Evolutionary conservation across 441 rosid species (phyloP).

Genomic region (Croton laevigatus): DNA sequence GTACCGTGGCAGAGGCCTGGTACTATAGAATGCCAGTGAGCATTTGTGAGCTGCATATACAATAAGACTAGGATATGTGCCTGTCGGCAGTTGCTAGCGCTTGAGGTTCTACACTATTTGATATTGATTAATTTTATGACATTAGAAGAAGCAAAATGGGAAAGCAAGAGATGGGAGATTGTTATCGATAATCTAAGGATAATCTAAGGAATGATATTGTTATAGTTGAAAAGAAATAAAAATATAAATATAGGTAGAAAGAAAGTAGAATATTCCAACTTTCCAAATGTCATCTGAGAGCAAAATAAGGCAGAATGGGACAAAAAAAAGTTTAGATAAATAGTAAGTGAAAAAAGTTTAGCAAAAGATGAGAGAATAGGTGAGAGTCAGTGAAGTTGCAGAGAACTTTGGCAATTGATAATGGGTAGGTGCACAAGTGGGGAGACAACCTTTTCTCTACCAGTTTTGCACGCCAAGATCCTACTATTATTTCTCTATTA

Average conservation of each 20-base stretch:
- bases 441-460: constrained; percentile 13
- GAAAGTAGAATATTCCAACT: constrained; percentile 3
- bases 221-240: background rate
- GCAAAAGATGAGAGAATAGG: constrained; percentile 14
- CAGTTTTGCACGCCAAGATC: constrained; percentile 32
- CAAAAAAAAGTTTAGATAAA: background rate
- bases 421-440: constrained; percentile 19
- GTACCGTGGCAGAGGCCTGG: no score
- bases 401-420: constrained; percentile 5
- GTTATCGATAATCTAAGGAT: background rate
- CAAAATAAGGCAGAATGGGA: background rate
- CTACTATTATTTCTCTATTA: background rate
- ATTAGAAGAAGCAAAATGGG: background rate
- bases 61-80: no score
- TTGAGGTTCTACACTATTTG: no score
- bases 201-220: background rate
- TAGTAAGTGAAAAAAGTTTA: background rate
- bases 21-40: no score
- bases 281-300: background rate
- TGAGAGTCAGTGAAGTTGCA: constrained; percentile 14
- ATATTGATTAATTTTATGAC: background rate
- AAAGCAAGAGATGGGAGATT: background rate
- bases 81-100: no score
- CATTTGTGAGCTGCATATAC: no score
- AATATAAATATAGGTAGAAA: no score